A percentile compares a stretch with the other conserved stretches of the same genome.
phyloP scores from a whole-genome alignment of 148 eudicot genomes.

The Rhododendron griersonianum region DNA sequence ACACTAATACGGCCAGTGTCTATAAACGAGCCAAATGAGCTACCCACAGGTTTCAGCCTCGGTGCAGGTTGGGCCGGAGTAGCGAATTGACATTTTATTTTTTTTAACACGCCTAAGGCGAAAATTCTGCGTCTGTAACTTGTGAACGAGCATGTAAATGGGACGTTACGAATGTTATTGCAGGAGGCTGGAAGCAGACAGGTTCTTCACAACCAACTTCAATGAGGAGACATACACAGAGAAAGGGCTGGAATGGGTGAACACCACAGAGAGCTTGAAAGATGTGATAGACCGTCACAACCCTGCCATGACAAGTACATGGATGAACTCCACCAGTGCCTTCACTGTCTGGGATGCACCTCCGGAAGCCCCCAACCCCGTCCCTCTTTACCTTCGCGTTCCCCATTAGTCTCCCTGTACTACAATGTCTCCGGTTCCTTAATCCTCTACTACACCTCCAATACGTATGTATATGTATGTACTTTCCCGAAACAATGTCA shows the following conservation, averaged over 20 bases:
- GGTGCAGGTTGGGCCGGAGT: neutral
- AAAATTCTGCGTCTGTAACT: neutral
- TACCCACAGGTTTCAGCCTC: neutral
- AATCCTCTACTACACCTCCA: neutral
- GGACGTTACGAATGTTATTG: neutral
- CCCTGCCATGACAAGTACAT: constrained; percentile 32
- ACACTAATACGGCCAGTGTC: too few species aligned
- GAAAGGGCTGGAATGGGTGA: constrained; percentile 43
- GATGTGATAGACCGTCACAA: constrained; percentile 39
- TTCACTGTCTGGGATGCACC: constrained; percentile 41
- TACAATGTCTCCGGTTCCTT: neutral
- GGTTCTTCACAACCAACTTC: constrained; percentile 37
- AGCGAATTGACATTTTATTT: neutral
- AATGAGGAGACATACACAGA: constrained; percentile 39
- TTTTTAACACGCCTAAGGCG: neutral
- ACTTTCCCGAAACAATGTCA: neutral
- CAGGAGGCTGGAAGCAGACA: constrained; percentile 44
- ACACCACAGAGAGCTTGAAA: constrained; percentile 36
- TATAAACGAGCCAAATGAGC: neutral
- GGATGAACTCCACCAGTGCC: constrained; percentile 39
- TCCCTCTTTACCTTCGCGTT: constrained; percentile 34
- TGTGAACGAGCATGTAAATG: neutral
- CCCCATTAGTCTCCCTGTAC: constrained; percentile 7
- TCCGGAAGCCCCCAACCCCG: constrained; percentile 15
- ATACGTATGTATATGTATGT: neutral